Base-by-base conservation (phyloP, 352 stramenopile species). In the Phytopythium boreale region DNA sequence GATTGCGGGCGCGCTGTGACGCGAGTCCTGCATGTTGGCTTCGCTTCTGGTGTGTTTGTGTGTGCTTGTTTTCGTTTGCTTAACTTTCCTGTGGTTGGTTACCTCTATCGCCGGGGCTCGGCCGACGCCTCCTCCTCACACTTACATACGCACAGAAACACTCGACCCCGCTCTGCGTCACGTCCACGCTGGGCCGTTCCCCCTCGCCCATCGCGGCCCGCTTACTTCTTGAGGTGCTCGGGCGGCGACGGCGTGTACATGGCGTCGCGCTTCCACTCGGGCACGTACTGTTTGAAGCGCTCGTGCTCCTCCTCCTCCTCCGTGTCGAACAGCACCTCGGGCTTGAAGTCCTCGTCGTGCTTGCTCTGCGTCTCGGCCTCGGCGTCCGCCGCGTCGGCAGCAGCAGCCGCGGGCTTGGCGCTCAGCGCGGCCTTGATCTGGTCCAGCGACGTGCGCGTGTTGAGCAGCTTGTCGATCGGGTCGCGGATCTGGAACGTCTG, bases 401-500 rank as follows among this genome's bases (percentile, higher is more conserved):
- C 64, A 52, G 78, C 79, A 43, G 65, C 66, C 56, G 67, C 66
- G 11, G 67, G 68, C 59, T 74, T 69, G 6, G 79, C 79, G 63
- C 84, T 77, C 14, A 93, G 66, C 71, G 83, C 60, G 58, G 76
- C 67, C 67, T 89, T 64, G 36, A 88, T 76, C 60, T 84, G 68
- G 51, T 86, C 72, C 2, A 93, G 69, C 67, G 84, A 79, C 72
- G 88, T 55, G 66, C 82, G 84, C 65, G 82, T 93, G 73, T 93
- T 93, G 80, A 93, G 90, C 46, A 93, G 71, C 64, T 83, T 79
- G 72, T 93, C 84, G 60, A 93, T 71, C 47, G 84, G 81, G 75
- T 93, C 83, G 66, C 83, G 80, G 14, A 95, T 69, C 74, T 95
- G 92, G 77, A 95, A 95, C 14, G 86, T 92, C 75, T 89, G 72